Evolutionary conservation across 495 filamentous ascomycete species (phyloP), one percentile per base, ranked within the genome.

Genomic region (Trichoderma gamsii): DNA sequence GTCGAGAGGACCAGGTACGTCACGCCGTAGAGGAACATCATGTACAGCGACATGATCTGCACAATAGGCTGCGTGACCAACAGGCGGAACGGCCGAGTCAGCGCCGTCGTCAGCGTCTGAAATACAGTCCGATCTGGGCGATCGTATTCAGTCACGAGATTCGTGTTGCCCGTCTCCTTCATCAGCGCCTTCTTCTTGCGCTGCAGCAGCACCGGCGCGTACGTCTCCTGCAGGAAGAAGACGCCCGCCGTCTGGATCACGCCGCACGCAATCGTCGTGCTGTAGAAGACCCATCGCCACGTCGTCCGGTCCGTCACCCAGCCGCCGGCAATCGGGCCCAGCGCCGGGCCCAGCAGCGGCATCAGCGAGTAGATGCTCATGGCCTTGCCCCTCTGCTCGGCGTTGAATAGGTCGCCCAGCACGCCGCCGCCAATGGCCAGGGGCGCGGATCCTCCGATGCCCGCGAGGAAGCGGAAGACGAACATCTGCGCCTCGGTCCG

Each of bases 1-100:
- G 87, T 88, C 5, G 87, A 85, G 7, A 92, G 80, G 61, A 91
- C 82, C 4, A 93, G 84, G 71, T 92, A 92, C 79, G 88, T 87
- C 18, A 91, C 75, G 3, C 89, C 90, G 76, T 90, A 92, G 46
- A 89, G 76, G 73, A 87, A 92, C 85, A 83, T 87, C 66, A 73
- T 71, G 65, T 78, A 78, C 44, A 77, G 46, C 16, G 74, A 71
- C n/a, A 76, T 69, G 61, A 79, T 79, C 74, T 87, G 85, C 46
- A 89, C 80, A 69, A 88, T 88, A 29, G 82, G 71, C 69, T 90
- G 86, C 0, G 87, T 89, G 65, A 77, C 72, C 38, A 89, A 78
- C n/a, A 89, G 76, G 5, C 76, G 76, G 72, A 88, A 86, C 4
- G 86, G 85, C 0, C 86, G 81, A 64, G 81, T 71, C n/a, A 89